Percentiles rank a stretch among this genome's conserved stretches.
Conservation (phyloP, 2,329 filamentous ascomycete species). For the Colletotrichum lentis region DNA sequence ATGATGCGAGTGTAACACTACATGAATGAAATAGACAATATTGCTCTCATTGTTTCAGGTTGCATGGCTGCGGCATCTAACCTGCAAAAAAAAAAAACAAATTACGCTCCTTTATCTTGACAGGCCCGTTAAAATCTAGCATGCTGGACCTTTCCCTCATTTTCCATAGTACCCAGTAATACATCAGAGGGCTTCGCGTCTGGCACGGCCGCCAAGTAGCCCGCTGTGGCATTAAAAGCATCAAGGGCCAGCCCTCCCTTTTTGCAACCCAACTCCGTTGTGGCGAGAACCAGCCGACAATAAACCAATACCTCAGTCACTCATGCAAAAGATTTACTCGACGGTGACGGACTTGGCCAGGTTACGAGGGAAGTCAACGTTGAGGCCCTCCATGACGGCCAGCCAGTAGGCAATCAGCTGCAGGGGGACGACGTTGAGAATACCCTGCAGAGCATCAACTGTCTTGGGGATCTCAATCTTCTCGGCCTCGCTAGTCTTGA, state of each 20-base stretch:
- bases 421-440: conserved; percentile 96
- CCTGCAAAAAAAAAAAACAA: conserved; percentile 18
- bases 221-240: conserved; percentile 27
- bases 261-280: conserved; percentile 36
- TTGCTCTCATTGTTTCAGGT: conserved; percentile 36
- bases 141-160: conserved; percentile 29
- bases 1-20: conserved; percentile 15
- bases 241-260: conserved; percentile 32
- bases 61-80: conserved; percentile 32
- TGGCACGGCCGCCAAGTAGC: conserved; percentile 14
- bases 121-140: conserved; percentile 24
- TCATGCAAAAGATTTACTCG: conserved; percentile 70
- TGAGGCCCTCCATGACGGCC: conserved; percentile 92
- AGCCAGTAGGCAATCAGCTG: conserved; percentile 99
- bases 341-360: conserved; percentile 99
- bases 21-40: conserved; percentile 37
- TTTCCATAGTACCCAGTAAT: conserved; percentile 34
- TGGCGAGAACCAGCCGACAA: conserved; percentile 23
- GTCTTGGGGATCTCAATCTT: conserved; percentile 98
- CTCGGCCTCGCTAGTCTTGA: conserved; percentile 85
- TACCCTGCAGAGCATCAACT: conserved; percentile 92
- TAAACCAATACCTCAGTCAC: conserved; percentile 15
- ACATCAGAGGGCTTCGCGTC: conserved; percentile 22
- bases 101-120: conserved; percentile 35
- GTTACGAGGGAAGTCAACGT: conserved; percentile 98